Base-by-base conservation (phyloP, 2,329 filamentous ascomycete species). In the Anisogramma anomala region DNA sequence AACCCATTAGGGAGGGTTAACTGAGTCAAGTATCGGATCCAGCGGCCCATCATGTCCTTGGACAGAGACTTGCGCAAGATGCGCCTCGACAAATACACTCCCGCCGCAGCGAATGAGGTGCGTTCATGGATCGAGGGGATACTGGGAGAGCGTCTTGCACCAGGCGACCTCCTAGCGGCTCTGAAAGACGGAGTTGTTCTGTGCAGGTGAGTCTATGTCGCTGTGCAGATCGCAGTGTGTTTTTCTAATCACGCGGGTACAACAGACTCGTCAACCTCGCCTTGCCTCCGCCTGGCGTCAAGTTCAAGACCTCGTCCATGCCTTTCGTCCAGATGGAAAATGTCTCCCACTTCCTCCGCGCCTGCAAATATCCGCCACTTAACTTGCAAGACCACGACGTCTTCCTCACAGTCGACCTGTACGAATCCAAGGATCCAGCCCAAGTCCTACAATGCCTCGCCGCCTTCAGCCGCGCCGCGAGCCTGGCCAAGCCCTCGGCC, bases 301-400 rank as follows among this genome's bases (percentile, higher is more conserved):
- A 82, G 60, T 96, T 83, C 73, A 96, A 96, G 65, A 72, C 82
- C 57, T 94, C 88, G 1, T 66, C 78, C 30, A 96, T 96, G 89
- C 91, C 91, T 0, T 98, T 98, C 58, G 89, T 96, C 30, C 91
- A 98, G 63, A 96, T 96, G 88, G 91, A 98, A 62, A 98, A 98
- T 59, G 95, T 98, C 56, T 93, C 88, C 4, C 85, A 94, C 57
- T 98, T 95, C 64, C 77, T 98, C 40, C 79, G 77, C 55, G 87
- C 86, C 46, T 94, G 88, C 67, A 84, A 94, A 62, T 68, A 75
- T 37, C 77, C 84, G 19, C 91, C 91, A 0, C 68, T 98, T 39
- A 88, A 80, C 61, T 77, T 98, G 45, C 87, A 85, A 43, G 80
- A 88, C 33, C 91, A 98, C 66, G 91, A 98, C 62, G 79, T 88